Conservation (phyloP, 352 stramenopile species). For the Globisporangium cylindrosporum region DNA sequence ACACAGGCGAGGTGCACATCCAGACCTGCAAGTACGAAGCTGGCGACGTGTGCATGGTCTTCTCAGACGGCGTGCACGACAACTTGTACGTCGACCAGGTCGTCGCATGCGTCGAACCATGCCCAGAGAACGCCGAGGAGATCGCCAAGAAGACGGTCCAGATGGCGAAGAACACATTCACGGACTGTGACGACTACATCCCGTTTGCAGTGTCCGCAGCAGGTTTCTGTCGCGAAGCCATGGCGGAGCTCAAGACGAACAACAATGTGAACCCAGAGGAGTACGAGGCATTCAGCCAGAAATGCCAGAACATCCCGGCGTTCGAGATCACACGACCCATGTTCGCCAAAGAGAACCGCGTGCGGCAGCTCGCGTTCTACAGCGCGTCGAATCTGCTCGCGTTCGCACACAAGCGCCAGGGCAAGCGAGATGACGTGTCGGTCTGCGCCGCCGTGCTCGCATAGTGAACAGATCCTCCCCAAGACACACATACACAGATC, state of each 20-base stretch:
- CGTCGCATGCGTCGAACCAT: slow-evolving; percentile 48
- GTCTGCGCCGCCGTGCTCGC: slow-evolving; percentile 83
- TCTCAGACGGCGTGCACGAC: slow-evolving; percentile 87
- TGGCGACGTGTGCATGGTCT: slow-evolving; percentile 78
- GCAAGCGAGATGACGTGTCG: slow-evolving; percentile 86
- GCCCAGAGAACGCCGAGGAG: slow-evolving; percentile 51
- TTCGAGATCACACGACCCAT: slow-evolving; percentile 51
- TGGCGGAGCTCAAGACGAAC: slow-evolving; percentile 75
- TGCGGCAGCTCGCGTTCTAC: slow-evolving; percentile 86
- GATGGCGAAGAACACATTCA: slow-evolving; percentile 68
- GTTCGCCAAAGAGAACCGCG: slow-evolving; percentile 82
- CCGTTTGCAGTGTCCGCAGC: slow-evolving; percentile 83
- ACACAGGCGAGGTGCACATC: slow-evolving; percentile 63
- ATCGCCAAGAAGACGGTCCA: slow-evolving; percentile 76
- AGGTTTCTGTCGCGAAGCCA: slow-evolving; percentile 72
- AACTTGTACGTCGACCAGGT: slow-evolving; percentile 88
- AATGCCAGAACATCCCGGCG: slow-evolving; percentile 73
- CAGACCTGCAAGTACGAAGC: slow-evolving; percentile 71
- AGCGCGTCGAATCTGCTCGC: slow-evolving; percentile 85
- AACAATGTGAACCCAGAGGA: slow-evolving; percentile 58
- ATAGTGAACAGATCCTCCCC: slow-evolving; percentile 21
- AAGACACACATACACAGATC: not conserved
- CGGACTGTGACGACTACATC: slow-evolving; percentile 63
- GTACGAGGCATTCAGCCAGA: slow-evolving; percentile 64
- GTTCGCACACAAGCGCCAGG: slow-evolving; percentile 87